Percentiles rank a stretch among this genome's conserved stretches.
Conservation (phyloP, 345 rosid genomes). For the Citrus mangshanensis region DNA sequence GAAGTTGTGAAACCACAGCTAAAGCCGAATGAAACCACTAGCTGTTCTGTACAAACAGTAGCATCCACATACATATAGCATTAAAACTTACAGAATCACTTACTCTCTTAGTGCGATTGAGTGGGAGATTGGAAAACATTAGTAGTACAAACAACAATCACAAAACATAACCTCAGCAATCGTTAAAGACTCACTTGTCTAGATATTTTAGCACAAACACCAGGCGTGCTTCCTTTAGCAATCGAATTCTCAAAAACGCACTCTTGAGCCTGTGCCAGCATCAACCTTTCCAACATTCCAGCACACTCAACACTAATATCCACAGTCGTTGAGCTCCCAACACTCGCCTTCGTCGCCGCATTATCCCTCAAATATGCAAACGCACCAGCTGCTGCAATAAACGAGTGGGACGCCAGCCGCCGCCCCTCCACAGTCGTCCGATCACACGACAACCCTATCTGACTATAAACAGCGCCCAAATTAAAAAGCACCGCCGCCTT, state of each 20-base stretch:
- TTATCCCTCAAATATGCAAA: slow-evolving; percentile 74
- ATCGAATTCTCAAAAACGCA: slow-evolving; percentile 94
- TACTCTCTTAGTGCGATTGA: no score
- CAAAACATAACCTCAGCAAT: no score
- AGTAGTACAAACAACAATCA: no score
- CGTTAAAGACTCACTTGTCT: slow-evolving; percentile 62
- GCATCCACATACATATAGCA: background rate
- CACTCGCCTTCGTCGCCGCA: slow-evolving; percentile 67
- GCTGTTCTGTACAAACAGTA: background rate
- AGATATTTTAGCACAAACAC: slow-evolving; percentile 89
- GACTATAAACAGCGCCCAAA: slow-evolving; percentile 80
- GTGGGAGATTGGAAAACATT: no score
- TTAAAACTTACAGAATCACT: no score
- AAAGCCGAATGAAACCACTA: background rate
- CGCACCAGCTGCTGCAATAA: slow-evolving; percentile 82
- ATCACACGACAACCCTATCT: slow-evolving; percentile 78
- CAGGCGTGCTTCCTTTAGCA: slow-evolving; percentile 95
- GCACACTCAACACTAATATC: slow-evolving; percentile 86
- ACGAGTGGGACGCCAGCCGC: slow-evolving; percentile 85
- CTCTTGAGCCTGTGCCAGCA: slow-evolving; percentile 98
- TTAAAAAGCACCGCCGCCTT: slow-evolving; percentile 90
- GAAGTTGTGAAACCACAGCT: background rate
- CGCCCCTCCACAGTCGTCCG: slow-evolving; percentile 83
- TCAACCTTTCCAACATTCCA: slow-evolving; percentile 90
- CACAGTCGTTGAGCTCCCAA: slow-evolving; percentile 71